These are phyloP conservation scores for Fraxinus excelsior DNA, from an alignment of 257 asterid genomes.

Conservation along the genomic window DNA sequence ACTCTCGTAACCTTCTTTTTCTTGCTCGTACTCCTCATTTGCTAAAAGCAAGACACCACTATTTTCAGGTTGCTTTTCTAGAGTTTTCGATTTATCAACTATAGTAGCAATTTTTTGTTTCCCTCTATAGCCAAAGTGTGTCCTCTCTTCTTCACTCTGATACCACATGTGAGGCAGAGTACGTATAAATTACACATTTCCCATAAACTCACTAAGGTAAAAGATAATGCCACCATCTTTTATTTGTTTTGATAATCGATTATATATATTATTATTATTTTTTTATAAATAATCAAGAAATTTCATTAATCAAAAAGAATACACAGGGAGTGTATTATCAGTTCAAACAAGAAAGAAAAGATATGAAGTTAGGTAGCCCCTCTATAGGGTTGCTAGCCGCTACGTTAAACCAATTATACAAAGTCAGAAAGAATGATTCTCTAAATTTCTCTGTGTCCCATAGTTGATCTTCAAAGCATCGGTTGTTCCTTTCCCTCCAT, in stretches of 20 bases:
- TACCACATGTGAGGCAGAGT: slow-evolving; percentile 3
- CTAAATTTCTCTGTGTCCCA: too few relatives aligned
- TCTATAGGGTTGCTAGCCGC: too few relatives aligned
- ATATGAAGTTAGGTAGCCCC: too few relatives aligned
- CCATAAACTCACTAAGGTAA: slow-evolving; percentile 7
- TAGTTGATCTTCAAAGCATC: too few relatives aligned
- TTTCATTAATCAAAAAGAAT: too few relatives aligned
- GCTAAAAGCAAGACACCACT: slow-evolving; percentile 66
- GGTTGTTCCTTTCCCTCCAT: too few relatives aligned
- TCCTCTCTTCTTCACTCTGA: slow-evolving; percentile 68
- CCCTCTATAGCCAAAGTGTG: slow-evolving; percentile 43
- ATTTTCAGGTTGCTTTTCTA: slow-evolving; percentile 45
- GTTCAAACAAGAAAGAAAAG: too few relatives aligned
- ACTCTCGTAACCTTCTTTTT: slow-evolving; percentile 63
- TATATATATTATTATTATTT: neutral
- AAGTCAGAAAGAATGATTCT: too few relatives aligned
- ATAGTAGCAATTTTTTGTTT: slow-evolving; percentile 36
- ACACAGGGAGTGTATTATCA: too few relatives aligned
- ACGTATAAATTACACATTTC: slow-evolving; percentile 11
- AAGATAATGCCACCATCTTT: neutral
- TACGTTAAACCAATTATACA: too few relatives aligned
- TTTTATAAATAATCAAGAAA: too few relatives aligned
- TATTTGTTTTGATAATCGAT: neutral
- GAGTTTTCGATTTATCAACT: slow-evolving; percentile 40
- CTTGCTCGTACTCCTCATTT: slow-evolving; percentile 70